Base-by-base conservation (phyloP, 1,284 basidiomycete species). In the Microbotryum lychnidis-dioicae region DNA sequence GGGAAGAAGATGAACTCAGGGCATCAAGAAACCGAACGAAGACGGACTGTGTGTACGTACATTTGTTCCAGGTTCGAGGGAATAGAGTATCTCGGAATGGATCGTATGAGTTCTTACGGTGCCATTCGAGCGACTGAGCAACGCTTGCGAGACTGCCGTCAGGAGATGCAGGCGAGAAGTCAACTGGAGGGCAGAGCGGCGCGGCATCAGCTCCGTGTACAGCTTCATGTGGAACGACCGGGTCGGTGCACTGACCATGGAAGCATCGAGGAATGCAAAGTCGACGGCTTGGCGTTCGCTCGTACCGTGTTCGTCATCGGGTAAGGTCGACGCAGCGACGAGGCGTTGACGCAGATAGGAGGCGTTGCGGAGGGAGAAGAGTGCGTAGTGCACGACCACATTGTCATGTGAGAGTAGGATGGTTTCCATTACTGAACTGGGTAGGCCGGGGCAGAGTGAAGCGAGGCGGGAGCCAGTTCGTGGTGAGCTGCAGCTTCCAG, bases 241-340 rank as follows among this genome's bases (percentile, higher is more conserved):
- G 14, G 6, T 12, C 3, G 27, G 47, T 27, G 12, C n/a, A 72
- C 82, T 74, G 57, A 82, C 81, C 68, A 80, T 71, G 6, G 68
- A 75, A 25, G 87, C 88, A 73, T 94, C 87, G 69, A 97, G 79
- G 75, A 94, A 96, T 0, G 87, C 87, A 76, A 88, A 94, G 73
- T 92, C 89, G 65, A 94, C 80, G 18, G 81, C 80, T 27, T 83
- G 82, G 54, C 88, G 80, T 68, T 88, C 85, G 4, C 69, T 69
- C n/a, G 87, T 82, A 20, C 88, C 89, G 31, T 82, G 80, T 1
- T 75, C 73, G 0, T 85, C 85, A 14, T 78, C 72, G 56, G 82
- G 75, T 3, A 79, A 80, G 4, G 86, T 80, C 0, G 89, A 89
- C 14, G 78, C 77, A 58, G 62, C 57, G 20, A 92, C 79, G 52